Evolutionary conservation across 2,329 filamentous ascomycete genomes (phyloP).

Genomic region (Ophiostoma pallidulum): DNA sequence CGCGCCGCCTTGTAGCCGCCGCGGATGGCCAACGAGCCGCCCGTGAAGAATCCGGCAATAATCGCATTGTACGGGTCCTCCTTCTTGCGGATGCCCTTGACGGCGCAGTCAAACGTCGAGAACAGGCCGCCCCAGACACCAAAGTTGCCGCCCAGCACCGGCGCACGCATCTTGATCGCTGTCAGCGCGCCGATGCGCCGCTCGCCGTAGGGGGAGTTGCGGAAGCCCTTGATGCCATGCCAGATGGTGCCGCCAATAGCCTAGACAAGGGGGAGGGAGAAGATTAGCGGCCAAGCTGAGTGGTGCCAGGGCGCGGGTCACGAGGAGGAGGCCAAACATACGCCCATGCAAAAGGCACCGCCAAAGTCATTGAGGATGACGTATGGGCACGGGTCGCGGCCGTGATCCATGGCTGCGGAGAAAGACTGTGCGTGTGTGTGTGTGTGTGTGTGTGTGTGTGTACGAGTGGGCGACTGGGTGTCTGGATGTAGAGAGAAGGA

Average conservation of each 20-base stretch:
- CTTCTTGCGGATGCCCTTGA: slow-evolving; percentile 91
- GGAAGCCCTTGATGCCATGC: slow-evolving; percentile 94
- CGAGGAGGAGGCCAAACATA: slow-evolving; percentile 7
- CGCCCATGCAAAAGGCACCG: slow-evolving; percentile 43
- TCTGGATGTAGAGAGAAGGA: neutral
- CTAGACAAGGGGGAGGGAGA: slow-evolving; percentile 29
- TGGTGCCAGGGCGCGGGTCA: too few species aligned
- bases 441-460: neutral
- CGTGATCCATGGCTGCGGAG: slow-evolving; percentile 67
- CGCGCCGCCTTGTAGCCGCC: slow-evolving; percentile 86
- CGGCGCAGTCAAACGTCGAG: slow-evolving; percentile 90
- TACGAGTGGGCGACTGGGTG: neutral
- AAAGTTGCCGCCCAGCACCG: slow-evolving; percentile 94
- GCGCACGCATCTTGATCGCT: slow-evolving; percentile 93
- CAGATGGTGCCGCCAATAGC: slow-evolving; percentile 76
- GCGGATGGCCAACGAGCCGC: slow-evolving; percentile 81
- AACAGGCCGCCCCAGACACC: slow-evolving; percentile 96
- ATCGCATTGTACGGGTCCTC: slow-evolving; percentile 98
- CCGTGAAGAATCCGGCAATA: slow-evolving; percentile 93
- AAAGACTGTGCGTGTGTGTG: neutral
- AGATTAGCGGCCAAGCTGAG: too few species aligned
- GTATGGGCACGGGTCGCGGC: slow-evolving; percentile 92
- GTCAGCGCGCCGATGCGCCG: slow-evolving; percentile 91
- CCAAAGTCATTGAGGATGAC: slow-evolving; percentile 96
- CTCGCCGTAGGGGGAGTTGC: slow-evolving; percentile 86